These are phyloP conservation scores for Chaetomium tenue DNA, from an alignment of 495 filamentous ascomycete species.

Conservation along the genomic window DNA sequence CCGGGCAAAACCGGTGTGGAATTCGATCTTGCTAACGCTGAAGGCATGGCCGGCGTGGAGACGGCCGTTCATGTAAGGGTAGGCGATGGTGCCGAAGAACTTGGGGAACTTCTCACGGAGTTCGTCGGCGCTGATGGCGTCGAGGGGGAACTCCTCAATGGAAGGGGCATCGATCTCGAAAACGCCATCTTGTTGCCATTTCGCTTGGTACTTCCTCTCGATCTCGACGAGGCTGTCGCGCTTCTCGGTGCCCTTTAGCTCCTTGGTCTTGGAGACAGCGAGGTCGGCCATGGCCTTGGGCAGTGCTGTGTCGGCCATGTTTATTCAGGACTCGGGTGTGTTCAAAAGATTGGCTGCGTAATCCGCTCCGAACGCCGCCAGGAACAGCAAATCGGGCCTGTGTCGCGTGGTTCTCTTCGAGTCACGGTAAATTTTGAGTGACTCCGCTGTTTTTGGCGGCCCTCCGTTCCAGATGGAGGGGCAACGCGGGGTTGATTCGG, in stretches of 20 bases:
- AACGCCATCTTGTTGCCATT: slow-evolving; percentile 74
- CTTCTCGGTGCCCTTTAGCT: slow-evolving; percentile 74
- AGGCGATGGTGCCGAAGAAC: slow-evolving; percentile 91
- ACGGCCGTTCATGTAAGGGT: slow-evolving; percentile 93
- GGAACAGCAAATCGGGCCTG: slow-evolving; percentile 10
- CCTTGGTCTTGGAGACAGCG: slow-evolving; percentile 49
- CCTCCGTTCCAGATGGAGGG: slow-evolving; percentile 19
- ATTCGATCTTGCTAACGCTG: slow-evolving; percentile 87
- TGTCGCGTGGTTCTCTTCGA: slow-evolving; percentile 1
- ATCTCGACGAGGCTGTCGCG: slow-evolving; percentile 80
- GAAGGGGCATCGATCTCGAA: slow-evolving; percentile 86
- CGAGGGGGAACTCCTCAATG: slow-evolving; percentile 67
- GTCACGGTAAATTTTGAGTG: slow-evolving; percentile 26
- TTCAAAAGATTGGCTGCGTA: background rate
- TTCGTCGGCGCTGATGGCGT: slow-evolving; percentile 65
- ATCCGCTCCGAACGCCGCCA: background rate
- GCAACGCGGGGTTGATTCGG: slow-evolving; percentile 25
- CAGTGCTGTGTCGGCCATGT: slow-evolving; percentile 40
- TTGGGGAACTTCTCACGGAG: slow-evolving; percentile 79
- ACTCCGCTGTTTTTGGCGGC: slow-evolving; percentile 22
- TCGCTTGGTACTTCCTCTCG: slow-evolving; percentile 88
- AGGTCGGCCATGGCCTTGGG: slow-evolving; percentile 40
- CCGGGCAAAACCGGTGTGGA: slow-evolving; percentile 73
- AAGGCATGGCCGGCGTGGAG: slow-evolving; percentile 91
- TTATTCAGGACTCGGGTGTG: slow-evolving; percentile 6